Base-by-base conservation (phyloP, 148 eudicot genomes). In the Tetragonia tetragonoides region DNA sequence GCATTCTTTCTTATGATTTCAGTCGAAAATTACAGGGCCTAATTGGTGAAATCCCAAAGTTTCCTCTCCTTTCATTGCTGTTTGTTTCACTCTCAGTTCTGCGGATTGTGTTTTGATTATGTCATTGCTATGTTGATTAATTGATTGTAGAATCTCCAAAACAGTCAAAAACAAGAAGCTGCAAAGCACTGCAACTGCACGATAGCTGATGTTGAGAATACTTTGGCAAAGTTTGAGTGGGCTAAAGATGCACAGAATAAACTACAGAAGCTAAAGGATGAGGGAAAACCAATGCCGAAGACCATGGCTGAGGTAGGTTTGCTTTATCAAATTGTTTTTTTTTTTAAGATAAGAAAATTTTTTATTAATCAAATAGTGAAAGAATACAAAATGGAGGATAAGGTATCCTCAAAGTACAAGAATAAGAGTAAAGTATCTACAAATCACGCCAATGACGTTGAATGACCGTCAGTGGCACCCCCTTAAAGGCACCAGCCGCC, bases 261-360 rank as follows among this genome's bases (percentile, higher is more conserved):
- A 82, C 49, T 93, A 66, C 90, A 86, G 80, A 87, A 90, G 86
- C 79, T 93, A 49, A 90, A 89, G 87, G 91, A 86, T 66, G 96
- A 93, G 85, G 98, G 98, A 68, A 93, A 93, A 77, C 98, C 98
- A 37, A 73, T 91, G 85, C 98, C 98, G 41, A 93, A 72, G 79
- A 83, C 72, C 79, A 66, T 90, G 84, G 92, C 84, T 0, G 98
- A 91, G 96, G 98, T 93, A 88, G n/a, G 59, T 47, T 77, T 64
- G 41, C 28, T 63, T 23, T 41, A 0, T 11, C 78, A 44, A 40
- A 60, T 63, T 9, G 17, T 37, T 75, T 75, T 10, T 28, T 9
- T n/a, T n/a, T n/a, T n/a, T n/a, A n/a, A n/a, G n/a, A n/a, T n/a
- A n/a, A n/a, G n/a, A n/a, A n/a, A n/a, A n/a, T n/a, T n/a, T n/a